Evolutionary conservation across 768 basidiomycete species (phyloP).

Genomic region (Lactifluus hygrophoroides): DNA sequence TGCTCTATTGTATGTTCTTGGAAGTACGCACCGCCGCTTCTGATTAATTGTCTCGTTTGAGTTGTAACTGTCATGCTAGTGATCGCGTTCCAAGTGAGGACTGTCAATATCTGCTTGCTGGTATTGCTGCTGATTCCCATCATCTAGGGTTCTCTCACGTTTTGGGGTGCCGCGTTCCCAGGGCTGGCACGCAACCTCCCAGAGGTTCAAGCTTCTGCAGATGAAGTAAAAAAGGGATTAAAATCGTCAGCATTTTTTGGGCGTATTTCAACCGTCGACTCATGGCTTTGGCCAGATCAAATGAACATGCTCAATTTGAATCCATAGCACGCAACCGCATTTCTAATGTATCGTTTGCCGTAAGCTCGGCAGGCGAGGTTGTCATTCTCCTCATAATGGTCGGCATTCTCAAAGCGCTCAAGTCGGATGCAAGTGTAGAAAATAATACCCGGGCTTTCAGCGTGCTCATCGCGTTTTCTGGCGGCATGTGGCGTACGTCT

Average conservation of each 20-base stretch:
- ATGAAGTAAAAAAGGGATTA: constrained; percentile 30
- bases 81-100: constrained; percentile 57
- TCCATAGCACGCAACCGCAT: constrained; percentile 65
- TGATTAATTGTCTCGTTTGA: background rate
- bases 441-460: constrained; percentile 73
- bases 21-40: constrained; percentile 35
- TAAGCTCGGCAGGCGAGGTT: constrained; percentile 64
- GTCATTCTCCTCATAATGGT: constrained; percentile 64
- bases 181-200: constrained; percentile 64
- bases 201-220: constrained; percentile 49
- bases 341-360: constrained; percentile 65
- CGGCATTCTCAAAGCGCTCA: constrained; percentile 61
- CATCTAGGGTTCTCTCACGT: constrained; percentile 57
- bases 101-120: background rate
- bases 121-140: background rate
- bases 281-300: constrained; percentile 25
- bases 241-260: constrained; percentile 37
- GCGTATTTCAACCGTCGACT: background rate
- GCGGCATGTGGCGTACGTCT: constrained; percentile 61
- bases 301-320: constrained; percentile 47
- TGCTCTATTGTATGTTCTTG: constrained; percentile 53
- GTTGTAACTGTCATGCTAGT: constrained; percentile 32
- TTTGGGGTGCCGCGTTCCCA: constrained; percentile 80
- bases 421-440: constrained; percentile 50
- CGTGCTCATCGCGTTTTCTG: constrained; percentile 69